Evolutionary conservation across 2,329 filamentous ascomycete genomes (phyloP).

Genomic region (Fusarium sp.): DNA sequence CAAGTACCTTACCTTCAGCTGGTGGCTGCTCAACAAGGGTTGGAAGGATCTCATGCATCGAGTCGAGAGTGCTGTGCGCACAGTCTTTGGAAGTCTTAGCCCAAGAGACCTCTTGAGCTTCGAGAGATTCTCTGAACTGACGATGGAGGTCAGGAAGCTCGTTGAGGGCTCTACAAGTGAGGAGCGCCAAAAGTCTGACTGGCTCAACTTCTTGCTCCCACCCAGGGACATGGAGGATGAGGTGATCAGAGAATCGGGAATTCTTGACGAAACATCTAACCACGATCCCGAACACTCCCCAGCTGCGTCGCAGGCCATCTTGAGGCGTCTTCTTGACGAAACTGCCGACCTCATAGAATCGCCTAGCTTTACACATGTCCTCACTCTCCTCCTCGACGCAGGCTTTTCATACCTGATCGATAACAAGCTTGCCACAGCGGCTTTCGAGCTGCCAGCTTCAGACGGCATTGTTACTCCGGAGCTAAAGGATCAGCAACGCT

Average conservation of each 20-base stretch:
- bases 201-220: constrained; percentile 88
- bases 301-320: constrained; percentile 64
- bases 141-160: constrained; percentile 83
- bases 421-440: constrained; percentile 80
- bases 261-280: constrained; percentile 66
- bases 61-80: constrained; percentile 86
- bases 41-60: constrained; percentile 85
- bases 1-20: constrained; percentile 95
- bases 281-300: constrained; percentile 52
- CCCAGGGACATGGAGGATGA: constrained; percentile 81
- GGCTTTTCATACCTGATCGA: constrained; percentile 88
- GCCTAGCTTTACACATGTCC: constrained; percentile 86
- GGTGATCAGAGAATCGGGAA: constrained; percentile 87
- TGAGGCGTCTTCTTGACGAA: constrained; percentile 91
- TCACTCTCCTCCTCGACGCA: constrained; percentile 87
- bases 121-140: constrained; percentile 81
- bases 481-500: constrained; percentile 62
- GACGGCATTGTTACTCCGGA: constrained; percentile 60
- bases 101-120: constrained; percentile 89
- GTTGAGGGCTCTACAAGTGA: constrained; percentile 75
- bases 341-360: constrained; percentile 96
- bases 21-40: constrained; percentile 95
- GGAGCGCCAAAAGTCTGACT: constrained; percentile 65
- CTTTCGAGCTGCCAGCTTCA: constrained; percentile 71
- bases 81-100: constrained; percentile 89